These are phyloP conservation scores for Rutstroemia sp. DNA, from an alignment of 2,329 filamentous ascomycete genomes.

Conservation along the genomic window DNA sequence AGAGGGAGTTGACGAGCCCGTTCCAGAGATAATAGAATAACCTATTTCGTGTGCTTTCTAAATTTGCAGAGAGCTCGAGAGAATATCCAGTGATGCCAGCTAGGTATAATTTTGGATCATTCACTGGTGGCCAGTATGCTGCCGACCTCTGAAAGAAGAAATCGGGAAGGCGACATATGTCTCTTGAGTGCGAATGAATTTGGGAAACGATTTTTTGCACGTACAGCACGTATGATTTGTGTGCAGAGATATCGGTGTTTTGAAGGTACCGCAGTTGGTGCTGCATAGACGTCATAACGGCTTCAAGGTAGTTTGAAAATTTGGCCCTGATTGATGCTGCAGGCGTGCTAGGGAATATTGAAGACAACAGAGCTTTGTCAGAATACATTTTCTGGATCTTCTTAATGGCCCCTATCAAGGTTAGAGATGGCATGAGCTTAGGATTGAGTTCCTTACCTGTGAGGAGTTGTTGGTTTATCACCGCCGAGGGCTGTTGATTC, in stretches of 20 bases:
- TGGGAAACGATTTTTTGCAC: constrained; percentile 18
- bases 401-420: not conserved
- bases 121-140: constrained; percentile 24
- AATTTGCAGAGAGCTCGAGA: constrained; percentile 17
- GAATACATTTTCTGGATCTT: constrained; percentile 10
- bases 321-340: constrained; percentile 9
- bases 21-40: constrained; percentile 26
- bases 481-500: not conserved
- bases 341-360: constrained; percentile 1
- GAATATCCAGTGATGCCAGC: constrained; percentile 25
- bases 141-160: constrained; percentile 23
- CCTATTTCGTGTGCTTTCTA: constrained; percentile 15
- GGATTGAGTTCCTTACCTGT: not conserved
- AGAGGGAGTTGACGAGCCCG: constrained; percentile 22
- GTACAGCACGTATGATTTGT: constrained; percentile 20
- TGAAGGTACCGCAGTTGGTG: constrained; percentile 17
- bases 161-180: constrained; percentile 19
- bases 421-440: not conserved
- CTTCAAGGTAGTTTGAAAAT: constrained; percentile 20
- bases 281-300: constrained; percentile 23
- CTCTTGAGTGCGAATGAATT: constrained; percentile 21
- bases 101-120: constrained; percentile 24
- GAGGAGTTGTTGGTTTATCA: constrained; percentile 1
- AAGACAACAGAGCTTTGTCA: constrained; percentile 12
- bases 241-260: constrained; percentile 11